These are phyloP conservation scores for Biscogniauxia sp. DNA, from an alignment of 2,329 filamentous ascomycete species.

Conservation along the genomic window DNA sequence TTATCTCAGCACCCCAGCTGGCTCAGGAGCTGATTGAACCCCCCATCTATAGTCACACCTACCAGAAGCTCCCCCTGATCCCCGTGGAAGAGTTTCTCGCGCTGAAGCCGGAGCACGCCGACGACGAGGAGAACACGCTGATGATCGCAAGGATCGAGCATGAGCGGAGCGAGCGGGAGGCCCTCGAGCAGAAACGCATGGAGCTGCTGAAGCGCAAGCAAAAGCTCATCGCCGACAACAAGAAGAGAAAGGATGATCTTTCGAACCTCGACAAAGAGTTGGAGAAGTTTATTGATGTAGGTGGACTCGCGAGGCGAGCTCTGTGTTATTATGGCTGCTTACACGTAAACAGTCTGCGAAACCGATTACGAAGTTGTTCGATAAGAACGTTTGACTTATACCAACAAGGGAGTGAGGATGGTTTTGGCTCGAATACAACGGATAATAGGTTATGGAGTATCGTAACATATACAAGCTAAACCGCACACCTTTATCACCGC, in stretches of 20 bases:
- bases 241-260: conserved; percentile 89
- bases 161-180: conserved; percentile 80
- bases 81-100: conserved; percentile 77
- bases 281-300: conserved; percentile 87
- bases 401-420: background rate
- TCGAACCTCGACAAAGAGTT: conserved; percentile 88
- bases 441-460: background rate
- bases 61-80: conserved; percentile 82
- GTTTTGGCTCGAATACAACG: background rate
- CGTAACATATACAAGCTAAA: background rate
- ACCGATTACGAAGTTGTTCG: conserved; percentile 82
- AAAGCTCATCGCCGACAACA: conserved; percentile 69
- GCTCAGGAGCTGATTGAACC: conserved; percentile 23
- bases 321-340: conserved; percentile 24
- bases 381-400: conserved; percentile 52
- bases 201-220: conserved; percentile 67
- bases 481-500: background rate
- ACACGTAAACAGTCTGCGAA: conserved; percentile 65
- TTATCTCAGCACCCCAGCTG: conserved; percentile 8
- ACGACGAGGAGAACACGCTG: conserved; percentile 71
- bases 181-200: conserved; percentile 79
- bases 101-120: conserved; percentile 70
- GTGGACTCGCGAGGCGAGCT: conserved; percentile 31
- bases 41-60: conserved; percentile 70
- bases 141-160: conserved; percentile 91